phyloP scores from a whole-genome alignment of 148 eudicot species.

The Silene conica region DNA sequence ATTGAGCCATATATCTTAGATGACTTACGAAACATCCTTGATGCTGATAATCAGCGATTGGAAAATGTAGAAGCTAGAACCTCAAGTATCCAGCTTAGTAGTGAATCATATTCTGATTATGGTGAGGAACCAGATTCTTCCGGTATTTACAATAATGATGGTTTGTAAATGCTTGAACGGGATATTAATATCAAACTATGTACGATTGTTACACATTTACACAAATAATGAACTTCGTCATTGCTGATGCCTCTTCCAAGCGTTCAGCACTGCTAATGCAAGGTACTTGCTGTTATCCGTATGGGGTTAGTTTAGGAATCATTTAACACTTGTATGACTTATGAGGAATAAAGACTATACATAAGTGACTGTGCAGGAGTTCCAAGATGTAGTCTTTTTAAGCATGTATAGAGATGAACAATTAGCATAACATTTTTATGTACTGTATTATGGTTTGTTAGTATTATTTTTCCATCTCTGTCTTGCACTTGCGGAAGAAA shows the following conservation, averaged over 20 bases:
- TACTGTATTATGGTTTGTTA: no score
- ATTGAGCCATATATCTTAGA: constrained; percentile 58
- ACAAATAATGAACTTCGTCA: neutral
- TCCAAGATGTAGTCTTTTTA: no score
- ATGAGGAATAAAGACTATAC: no score
- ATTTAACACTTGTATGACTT: no score
- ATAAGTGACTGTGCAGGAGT: no score
- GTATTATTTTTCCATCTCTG: neutral
- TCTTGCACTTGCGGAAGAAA: neutral
- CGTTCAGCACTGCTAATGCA: neutral
- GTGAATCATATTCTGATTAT: constrained; percentile 23
- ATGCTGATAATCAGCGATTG: constrained; percentile 29
- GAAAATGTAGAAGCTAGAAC: constrained; percentile 21
- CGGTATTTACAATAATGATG: neutral
- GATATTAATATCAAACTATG: neutral
- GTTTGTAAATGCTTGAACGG: neutral
- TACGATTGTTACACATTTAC: neutral
- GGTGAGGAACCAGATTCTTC: constrained; percentile 15
- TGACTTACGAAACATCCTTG: constrained; percentile 46
- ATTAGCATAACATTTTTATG: no score
- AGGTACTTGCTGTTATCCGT: no score
- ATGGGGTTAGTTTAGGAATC: no score
- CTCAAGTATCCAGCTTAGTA: constrained; percentile 17
- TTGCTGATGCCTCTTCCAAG: neutral
- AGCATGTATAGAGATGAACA: no score